Conservation (phyloP, 2,329 filamentous ascomycete genomes). For the Leptographium wingfieldii region DNA sequence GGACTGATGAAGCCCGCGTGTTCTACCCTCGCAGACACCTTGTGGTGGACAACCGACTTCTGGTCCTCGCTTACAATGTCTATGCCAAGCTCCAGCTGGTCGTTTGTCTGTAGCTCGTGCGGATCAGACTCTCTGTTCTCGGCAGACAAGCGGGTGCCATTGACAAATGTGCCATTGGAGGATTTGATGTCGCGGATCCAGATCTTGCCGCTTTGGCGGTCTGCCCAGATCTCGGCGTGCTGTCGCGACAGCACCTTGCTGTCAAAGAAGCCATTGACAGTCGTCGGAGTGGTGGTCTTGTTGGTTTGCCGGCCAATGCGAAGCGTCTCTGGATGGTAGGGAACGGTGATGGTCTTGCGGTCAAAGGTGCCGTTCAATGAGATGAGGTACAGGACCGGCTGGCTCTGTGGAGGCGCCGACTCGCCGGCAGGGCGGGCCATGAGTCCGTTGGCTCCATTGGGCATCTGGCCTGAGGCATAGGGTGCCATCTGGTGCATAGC, state of each 20-base stretch:
- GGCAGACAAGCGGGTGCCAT: constrained; percentile 75
- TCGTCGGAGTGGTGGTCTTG: constrained; percentile 84
- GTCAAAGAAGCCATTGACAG: constrained; percentile 90
- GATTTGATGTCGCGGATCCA: constrained; percentile 97
- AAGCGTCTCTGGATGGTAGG: constrained; percentile 85
- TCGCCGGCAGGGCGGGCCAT: constrained; percentile 52
- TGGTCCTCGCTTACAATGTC: constrained; percentile 98
- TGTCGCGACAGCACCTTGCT: constrained; percentile 94
- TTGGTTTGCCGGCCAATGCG: constrained; percentile 95
- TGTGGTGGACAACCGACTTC: constrained; percentile 96
- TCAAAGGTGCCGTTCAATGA: constrained; percentile 96
- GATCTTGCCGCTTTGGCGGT: constrained; percentile 62
- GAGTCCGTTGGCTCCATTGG: constrained; percentile 28
- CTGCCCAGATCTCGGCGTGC: constrained; percentile 94
- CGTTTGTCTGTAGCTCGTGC: constrained; percentile 80
- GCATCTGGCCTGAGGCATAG: constrained; percentile 23
- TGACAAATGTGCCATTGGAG: constrained; percentile 97
- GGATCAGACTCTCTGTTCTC: constrained; percentile 96
- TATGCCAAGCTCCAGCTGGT: constrained; percentile 89
- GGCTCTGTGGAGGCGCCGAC: constrained; percentile 37
- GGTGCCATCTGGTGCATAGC: constrained; percentile 25
- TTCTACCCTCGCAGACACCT: constrained; percentile 93
- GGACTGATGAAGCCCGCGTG: constrained; percentile 75
- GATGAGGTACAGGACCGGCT: constrained; percentile 71
- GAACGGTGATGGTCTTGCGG: constrained; percentile 88